phyloP scores from a whole-genome alignment of 805 yeast species.

The Lipomyces sp. region DNA sequence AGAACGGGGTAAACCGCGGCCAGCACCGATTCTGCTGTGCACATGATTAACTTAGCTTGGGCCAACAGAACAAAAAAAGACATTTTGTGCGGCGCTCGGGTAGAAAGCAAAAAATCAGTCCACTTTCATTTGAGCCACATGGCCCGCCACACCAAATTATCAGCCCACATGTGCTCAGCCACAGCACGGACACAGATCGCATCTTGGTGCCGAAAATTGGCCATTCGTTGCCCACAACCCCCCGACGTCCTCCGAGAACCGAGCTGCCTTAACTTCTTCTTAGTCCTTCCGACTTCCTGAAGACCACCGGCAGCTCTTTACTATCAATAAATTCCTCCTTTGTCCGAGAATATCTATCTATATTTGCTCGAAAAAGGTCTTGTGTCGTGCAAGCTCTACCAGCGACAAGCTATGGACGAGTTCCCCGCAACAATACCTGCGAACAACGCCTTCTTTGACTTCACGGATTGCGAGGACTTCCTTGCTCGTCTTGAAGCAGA shows the following conservation, averaged over 20 bases:
- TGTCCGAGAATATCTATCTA: neutral
- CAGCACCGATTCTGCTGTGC: too few species aligned
- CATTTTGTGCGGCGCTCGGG: too few species aligned
- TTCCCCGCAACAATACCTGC: conserved; percentile 13
- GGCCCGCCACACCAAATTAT: conserved; percentile 6
- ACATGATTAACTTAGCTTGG: too few species aligned
- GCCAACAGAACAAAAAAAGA: too few species aligned
- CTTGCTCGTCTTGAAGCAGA: conserved; percentile 39
- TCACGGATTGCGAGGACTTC: conserved; percentile 40
- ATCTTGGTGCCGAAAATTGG: neutral
- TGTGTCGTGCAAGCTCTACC: neutral
- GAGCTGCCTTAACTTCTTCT: neutral
- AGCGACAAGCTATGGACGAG: conserved; percentile 18
- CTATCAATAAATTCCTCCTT: neutral
- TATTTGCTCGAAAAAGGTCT: neutral
- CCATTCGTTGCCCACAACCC: neutral
- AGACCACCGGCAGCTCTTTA: neutral
- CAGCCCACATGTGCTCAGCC: conserved; percentile 1
- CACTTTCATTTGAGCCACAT: neutral
- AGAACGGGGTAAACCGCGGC: too few species aligned
- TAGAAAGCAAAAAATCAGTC: neutral
- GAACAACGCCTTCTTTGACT: conserved; percentile 35
- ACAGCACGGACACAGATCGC: neutral
- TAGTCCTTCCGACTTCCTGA: neutral
- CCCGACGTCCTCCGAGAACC: neutral